These are phyloP conservation scores for Pichia sp. DNA, from an alignment of 1,139 yeast genomes.

Conservation along the genomic window DNA sequence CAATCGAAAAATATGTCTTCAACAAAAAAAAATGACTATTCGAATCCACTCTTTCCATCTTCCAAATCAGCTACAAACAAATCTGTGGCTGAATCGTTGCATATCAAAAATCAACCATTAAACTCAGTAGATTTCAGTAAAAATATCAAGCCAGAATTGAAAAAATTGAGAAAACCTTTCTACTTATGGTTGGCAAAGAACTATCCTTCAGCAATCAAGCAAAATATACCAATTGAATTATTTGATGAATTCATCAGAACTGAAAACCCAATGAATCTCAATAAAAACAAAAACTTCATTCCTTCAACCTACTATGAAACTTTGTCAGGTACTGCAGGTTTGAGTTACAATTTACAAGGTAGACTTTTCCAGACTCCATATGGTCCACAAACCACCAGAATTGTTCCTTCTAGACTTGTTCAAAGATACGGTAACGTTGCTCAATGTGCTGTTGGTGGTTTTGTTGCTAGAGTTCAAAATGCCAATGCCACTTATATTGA, in stretches of 20 bases:
- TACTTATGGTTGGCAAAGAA: conserved; percentile 31
- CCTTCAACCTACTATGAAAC: conserved; percentile 17
- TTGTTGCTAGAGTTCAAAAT: conserved; percentile 32
- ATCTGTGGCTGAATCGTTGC: conserved; percentile 20
- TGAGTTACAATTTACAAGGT: conserved; percentile 65
- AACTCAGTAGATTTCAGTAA: conserved; percentile 16
- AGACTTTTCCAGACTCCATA: conserved; percentile 66
- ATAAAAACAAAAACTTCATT: conserved; percentile 5
- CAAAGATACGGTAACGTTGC: conserved; percentile 32
- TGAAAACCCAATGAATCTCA: conserved; percentile 12
- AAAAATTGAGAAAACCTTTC: conserved; percentile 30
- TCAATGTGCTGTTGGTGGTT: conserved; percentile 72
- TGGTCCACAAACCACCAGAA: conserved; percentile 52
- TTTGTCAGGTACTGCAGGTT: conserved; percentile 60
- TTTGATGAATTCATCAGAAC: conserved; percentile 28
- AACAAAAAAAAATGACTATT: background rate
- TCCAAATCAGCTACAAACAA: conserved; percentile 1
- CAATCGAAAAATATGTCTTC: background rate
- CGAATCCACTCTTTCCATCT: background rate
- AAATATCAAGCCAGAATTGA: conserved; percentile 17
- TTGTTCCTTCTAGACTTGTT: conserved; percentile 66
- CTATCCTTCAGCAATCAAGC: conserved; percentile 29
- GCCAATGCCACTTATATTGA: conserved; percentile 18
- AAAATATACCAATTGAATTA: conserved; percentile 23
- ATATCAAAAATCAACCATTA: conserved; percentile 17